Evolutionary conservation across 768 basidiomycete genomes (phyloP), one percentile per base, ranked within the genome.

Genomic region (Hemileccinum rubropunctum): DNA sequence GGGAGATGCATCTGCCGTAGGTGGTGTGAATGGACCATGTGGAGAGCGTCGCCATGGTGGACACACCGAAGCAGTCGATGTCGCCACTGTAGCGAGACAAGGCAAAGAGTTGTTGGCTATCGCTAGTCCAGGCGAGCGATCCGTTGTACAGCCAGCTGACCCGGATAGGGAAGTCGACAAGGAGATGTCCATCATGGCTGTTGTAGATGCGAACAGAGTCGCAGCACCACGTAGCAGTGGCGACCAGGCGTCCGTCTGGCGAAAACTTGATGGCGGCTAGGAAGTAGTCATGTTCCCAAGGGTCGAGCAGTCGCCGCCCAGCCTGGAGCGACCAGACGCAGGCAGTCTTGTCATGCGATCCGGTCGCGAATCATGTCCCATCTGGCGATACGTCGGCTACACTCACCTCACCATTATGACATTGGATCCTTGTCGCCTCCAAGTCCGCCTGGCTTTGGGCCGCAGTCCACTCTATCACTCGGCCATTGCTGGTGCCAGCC

Each of bases 241-340:
- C 47, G n/a, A 58, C 13, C 10, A 42, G 15, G 12, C 26, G 10
- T 11, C 56, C 47, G 6, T 36, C 15, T 3, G 56, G 56, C 2
- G 56, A 58, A 17, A 49, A 58, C 9, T 40, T 58, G 28, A 43
- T 27, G 6, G 40, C 43, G 12, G 26, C 48, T 13, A 55, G 26
- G 9, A 2, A 9, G 5, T 17, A 9, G 2, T n/a, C 8, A 14
- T 45, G 33, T 13, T 18, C 12, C 17, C 36, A 7, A 14, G 32
- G 40, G 7, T 13, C 35, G 1, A 41, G 40, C 0, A 56, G 36
- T 11, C 12, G 55, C 20, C 33, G 0, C 7, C 42, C 42, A 21
- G 11, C 32, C 3, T 45, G 32, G 8, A 57, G 28, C 3, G 50
- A 58, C 55, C 43, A 57, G 14, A 52, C 38, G 6, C 18, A 39